Percentiles rank a stretch among this genome's conserved stretches.
phyloP scores from a whole-genome alignment of 805 yeast genomes.

The Hanseniaspora nectarophila region DNA sequence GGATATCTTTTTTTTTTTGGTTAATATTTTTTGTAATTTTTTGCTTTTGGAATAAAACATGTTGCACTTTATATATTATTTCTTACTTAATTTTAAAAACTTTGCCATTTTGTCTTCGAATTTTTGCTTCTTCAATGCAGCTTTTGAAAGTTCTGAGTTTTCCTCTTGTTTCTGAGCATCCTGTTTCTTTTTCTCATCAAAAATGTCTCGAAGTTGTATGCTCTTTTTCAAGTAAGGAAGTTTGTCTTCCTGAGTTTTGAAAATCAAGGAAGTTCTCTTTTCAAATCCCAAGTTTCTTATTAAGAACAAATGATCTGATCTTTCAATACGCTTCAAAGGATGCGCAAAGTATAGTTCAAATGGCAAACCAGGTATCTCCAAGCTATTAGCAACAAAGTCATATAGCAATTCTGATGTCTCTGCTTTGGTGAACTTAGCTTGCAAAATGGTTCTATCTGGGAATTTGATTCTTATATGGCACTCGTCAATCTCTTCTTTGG shows the following conservation, averaged over 20 bases:
- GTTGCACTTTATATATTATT: conserved; percentile 17
- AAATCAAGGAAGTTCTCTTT: conserved; percentile 35
- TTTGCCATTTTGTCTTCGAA: conserved; percentile 27
- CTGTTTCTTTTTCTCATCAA: not conserved
- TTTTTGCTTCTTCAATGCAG: conserved; percentile 12
- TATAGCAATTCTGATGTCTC: conserved; percentile 32
- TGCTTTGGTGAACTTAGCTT: conserved; percentile 37
- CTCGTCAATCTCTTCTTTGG: conserved; percentile 21
- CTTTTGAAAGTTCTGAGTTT: not conserved
- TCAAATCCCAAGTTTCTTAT: conserved; percentile 35
- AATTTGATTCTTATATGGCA: conserved; percentile 42
- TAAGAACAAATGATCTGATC: conserved; percentile 25
- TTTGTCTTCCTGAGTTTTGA: conserved; percentile 23
- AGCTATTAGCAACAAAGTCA: conserved; percentile 22
- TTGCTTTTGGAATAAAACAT: not conserved
- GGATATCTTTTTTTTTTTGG: not conserved
- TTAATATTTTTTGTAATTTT: not conserved
- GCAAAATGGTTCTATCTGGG: conserved; percentile 45
- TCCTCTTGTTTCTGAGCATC: not conserved
- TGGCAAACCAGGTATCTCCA: conserved; percentile 23
- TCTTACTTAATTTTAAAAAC: conserved; percentile 33
- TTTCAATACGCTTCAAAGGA: conserved; percentile 33
- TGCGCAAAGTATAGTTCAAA: conserved; percentile 38
- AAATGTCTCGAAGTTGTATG: conserved; percentile 12
- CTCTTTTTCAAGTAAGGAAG: conserved; percentile 26